These are phyloP conservation scores for Papiliotrema fonsecae DNA, from an alignment of 1,284 basidiomycete species.

Conservation along the genomic window DNA sequence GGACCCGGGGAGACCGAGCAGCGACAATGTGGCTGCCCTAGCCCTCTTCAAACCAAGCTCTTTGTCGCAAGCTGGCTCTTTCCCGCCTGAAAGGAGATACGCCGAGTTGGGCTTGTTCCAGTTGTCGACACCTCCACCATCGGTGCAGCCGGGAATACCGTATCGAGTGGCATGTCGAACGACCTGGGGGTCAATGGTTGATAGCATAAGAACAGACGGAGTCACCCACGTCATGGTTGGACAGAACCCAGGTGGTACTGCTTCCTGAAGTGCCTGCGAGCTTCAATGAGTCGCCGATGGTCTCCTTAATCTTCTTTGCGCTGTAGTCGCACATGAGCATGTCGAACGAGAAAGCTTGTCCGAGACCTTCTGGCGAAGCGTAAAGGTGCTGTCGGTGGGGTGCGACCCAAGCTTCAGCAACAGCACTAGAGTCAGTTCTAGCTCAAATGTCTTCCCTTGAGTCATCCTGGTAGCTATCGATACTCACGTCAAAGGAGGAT, in stretches of 20 bases:
- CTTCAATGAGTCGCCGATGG: constrained; percentile 24
- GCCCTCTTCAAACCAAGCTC: constrained; percentile 28
- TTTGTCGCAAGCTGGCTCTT: constrained; percentile 14
- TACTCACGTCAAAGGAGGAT: constrained; percentile 39
- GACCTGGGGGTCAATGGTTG: constrained; percentile 11
- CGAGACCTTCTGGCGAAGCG: constrained; percentile 32
- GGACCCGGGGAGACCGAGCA: constrained; percentile 38
- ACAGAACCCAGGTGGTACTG: constrained; percentile 40
- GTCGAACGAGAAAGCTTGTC: constrained; percentile 44
- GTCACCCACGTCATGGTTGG: constrained; percentile 32
- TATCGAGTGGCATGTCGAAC: constrained; percentile 39
- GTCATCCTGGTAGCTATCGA: neutral
- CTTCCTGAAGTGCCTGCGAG: constrained; percentile 19
- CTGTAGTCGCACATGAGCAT: constrained; percentile 35
- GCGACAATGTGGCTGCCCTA: constrained; percentile 32
- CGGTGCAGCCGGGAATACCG: constrained; percentile 16
- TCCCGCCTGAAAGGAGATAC: constrained; percentile 11
- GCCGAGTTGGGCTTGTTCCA: neutral
- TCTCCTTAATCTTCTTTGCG: constrained; percentile 16
- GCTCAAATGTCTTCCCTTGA: neutral
- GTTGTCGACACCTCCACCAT: neutral
- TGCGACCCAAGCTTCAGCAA: constrained; percentile 41
- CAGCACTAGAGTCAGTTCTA: constrained; percentile 21
- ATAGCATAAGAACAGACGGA: neutral
- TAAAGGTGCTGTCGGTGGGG: constrained; percentile 34